Evolutionary conservation across 2,329 filamentous ascomycete genomes (phyloP).

Genomic region (Macrophomina pseudophaseolina): DNA sequence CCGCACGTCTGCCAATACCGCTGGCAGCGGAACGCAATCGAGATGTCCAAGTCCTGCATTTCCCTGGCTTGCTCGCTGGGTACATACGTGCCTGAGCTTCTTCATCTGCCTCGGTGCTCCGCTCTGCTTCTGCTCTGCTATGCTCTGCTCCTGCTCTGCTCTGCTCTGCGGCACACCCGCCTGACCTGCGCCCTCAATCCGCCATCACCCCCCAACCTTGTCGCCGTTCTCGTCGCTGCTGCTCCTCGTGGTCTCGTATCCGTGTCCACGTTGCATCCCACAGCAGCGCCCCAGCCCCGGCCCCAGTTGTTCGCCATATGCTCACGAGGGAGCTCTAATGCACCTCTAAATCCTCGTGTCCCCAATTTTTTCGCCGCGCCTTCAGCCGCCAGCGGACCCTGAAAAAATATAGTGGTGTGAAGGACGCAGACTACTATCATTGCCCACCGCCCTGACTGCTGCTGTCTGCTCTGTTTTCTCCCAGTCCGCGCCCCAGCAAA

Average conservation of each 20-base stretch:
- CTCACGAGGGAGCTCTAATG: conserved; percentile 20
- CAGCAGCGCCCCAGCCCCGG: neutral
- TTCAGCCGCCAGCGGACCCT: conserved; percentile 9
- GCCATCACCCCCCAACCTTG: conserved; percentile 6
- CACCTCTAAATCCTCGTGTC: neutral
- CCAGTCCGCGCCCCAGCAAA: neutral
- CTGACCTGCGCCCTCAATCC: neutral
- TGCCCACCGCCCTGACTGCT: neutral
- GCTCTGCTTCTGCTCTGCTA: neutral
- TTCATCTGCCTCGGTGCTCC: too few relatives aligned
- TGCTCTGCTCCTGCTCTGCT: neutral
- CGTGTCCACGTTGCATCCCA: conserved; percentile 18
- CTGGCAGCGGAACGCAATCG: conserved; percentile 10
- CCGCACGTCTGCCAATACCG: neutral
- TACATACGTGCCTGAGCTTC: neutral
- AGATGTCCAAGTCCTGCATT: neutral
- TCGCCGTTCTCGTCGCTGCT: neutral
- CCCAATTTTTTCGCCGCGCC: conserved; percentile 11
- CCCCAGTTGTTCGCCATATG: neutral
- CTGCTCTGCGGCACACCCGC: neutral
- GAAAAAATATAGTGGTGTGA: neutral
- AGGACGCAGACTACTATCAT: neutral
- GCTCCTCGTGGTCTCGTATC: conserved; percentile 22
- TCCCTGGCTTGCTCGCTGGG: neutral
- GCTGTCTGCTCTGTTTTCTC: neutral